Percentiles rank a stretch among this genome's conserved stretches.
These are phyloP conservation scores for Oryza glumipatula DNA, from an alignment of 176 grass and related monocot genomes.

Conservation along the genomic window DNA sequence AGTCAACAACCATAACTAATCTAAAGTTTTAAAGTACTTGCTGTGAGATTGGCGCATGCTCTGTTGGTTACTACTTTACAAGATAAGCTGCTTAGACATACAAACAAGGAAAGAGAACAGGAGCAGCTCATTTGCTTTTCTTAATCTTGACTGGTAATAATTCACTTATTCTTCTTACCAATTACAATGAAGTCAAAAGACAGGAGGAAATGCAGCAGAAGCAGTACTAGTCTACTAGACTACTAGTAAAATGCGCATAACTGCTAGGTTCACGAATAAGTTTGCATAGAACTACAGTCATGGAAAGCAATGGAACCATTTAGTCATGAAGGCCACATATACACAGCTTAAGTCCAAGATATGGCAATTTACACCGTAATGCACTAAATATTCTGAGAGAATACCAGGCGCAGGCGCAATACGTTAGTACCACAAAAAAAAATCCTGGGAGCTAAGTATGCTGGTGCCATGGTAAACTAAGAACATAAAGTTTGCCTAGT, in stretches of 20 bases:
- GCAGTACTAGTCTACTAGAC: no score
- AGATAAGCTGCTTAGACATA: slow-evolving; percentile 3
- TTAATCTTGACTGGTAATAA: slow-evolving; percentile 19
- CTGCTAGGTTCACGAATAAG: slow-evolving; percentile 13
- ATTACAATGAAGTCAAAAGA: background rate
- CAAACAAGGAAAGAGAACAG: slow-evolving; percentile 1
- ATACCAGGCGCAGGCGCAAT: slow-evolving; percentile 3
- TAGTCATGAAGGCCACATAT: background rate
- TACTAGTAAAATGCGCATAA: background rate
- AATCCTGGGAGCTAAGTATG: background rate
- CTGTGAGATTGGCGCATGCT: slow-evolving; percentile 24
- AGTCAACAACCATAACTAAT: slow-evolving; percentile 32
- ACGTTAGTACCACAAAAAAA: slow-evolving; percentile 4
- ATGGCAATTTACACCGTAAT: background rate
- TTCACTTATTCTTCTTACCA: background rate
- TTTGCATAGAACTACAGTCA: background rate
- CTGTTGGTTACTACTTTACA: background rate
- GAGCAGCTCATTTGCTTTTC: slow-evolving; percentile 11
- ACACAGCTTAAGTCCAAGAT: background rate
- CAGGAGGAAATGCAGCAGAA: background rate
- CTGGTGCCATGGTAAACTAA: slow-evolving; percentile 21
- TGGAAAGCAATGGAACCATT: background rate
- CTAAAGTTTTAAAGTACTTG: slow-evolving; percentile 19
- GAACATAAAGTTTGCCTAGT: background rate
- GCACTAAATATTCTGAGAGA: background rate